Evolutionary conservation across 73 alveolate species (phyloP), one percentile per base, ranked within the genome.

Genomic region (Paramecium caudatum): DNA sequence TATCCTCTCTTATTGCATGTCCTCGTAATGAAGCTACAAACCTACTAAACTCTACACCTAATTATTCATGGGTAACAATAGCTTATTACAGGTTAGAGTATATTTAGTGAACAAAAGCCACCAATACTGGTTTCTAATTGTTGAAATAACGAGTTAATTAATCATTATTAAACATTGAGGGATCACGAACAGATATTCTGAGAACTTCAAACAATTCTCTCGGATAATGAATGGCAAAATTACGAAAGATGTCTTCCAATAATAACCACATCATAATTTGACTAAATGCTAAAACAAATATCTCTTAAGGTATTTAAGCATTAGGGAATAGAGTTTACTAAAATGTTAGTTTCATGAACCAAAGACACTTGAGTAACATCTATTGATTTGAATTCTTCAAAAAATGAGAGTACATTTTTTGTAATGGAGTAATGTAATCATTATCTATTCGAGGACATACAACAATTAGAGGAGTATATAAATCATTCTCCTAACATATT

Each of bases 341-440:
- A 74, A 74, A 74, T n/a, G 88, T 74, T 25, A 74, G 21, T 39
- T 43, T 74, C 5, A 74, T 74, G 32, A 37, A 74, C 88, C 88
- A 74, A 8, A 74, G 43, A 3, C 68, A 74, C 43, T 74, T 74
- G 19, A 74, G 19, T 74, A 74, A 15, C 88, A 74, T 74, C 5
- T 74, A 21, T 21, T 74, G 25, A 41, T 41, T 16, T n/a, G 12
- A 10, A 3, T 33, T 45, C 43, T 37, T 39, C 39, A 74, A 23
- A 74, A 41, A 74, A n/a, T 43, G 36, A 16, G 62, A 74, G 10
- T 41, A 74, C 65, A 74, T 39, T 41, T 74, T 74, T 43, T 74
- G 43, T 74, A 74, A 74, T 39, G 88, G 88, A 13, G 88, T 74
- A 5, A 74, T 74, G 19, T 27, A 74, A 74, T 74, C 88, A 74